Conservation (phyloP, 805 yeast genomes). For the Yamadazyma paraphyllophila region DNA sequence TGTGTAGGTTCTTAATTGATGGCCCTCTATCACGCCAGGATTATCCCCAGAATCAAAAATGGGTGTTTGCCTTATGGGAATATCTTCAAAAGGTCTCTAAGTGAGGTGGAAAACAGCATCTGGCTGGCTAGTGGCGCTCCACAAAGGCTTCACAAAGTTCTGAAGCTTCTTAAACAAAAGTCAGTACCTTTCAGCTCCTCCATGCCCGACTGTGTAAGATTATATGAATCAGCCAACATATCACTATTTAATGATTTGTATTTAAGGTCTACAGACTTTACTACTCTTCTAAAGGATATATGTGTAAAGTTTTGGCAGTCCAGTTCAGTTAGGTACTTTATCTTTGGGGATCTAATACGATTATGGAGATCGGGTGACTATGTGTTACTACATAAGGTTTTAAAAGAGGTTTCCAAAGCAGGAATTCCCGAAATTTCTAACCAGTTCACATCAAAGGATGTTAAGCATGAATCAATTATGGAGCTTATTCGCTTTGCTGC, state of each 20-base stretch:
- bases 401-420: slow-evolving; percentile 6
- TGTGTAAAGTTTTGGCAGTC: slow-evolving; percentile 16
- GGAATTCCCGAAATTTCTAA: background rate
- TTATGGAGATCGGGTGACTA: slow-evolving; percentile 11
- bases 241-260: slow-evolving; percentile 20
- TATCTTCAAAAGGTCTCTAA: too few relatives aligned
- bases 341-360: slow-evolving; percentile 18
- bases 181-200: slow-evolving; percentile 9
- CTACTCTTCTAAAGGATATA: slow-evolving; percentile 1
- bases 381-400: slow-evolving; percentile 7
- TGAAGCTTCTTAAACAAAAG: background rate
- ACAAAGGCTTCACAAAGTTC: background rate
- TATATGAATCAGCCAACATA: slow-evolving; percentile 11
- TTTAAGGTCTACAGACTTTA: too few relatives aligned
- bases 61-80: too few relatives aligned
- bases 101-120: too few relatives aligned
- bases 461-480: slow-evolving; percentile 2
- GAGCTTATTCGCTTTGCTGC: slow-evolving; percentile 18
- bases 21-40: too few relatives aligned
- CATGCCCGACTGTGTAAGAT: slow-evolving; percentile 15
- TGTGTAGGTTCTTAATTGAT: background rate
- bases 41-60: too few relatives aligned
- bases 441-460: background rate
- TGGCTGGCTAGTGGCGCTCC: too few relatives aligned
- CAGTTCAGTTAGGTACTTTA: slow-evolving; percentile 18